phyloP scores from a whole-genome alignment of 2,329 filamentous ascomycete genomes.

The Bipolaris bicolor region DNA sequence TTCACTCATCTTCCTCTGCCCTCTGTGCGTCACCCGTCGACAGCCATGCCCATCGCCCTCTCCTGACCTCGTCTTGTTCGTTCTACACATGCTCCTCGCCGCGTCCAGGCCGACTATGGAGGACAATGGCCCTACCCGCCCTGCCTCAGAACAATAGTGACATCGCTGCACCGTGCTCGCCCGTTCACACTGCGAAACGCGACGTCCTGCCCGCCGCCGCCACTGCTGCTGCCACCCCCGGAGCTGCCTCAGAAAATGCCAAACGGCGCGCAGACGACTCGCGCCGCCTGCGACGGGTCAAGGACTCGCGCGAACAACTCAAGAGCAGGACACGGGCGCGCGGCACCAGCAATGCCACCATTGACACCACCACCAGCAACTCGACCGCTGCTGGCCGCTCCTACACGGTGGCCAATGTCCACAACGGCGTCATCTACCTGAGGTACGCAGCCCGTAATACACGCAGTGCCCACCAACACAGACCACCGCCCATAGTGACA shows the following conservation, averaged over 20 bases:
- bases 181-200: constrained; percentile 32
- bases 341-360: constrained; percentile 42
- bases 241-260: constrained; percentile 27
- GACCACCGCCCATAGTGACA: neutral
- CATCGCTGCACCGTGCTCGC: constrained; percentile 35
- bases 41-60: constrained; percentile 29
- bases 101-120: constrained; percentile 35
- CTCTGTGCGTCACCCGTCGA: constrained; percentile 22
- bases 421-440: constrained; percentile 56
- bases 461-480: neutral
- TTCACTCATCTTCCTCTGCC: constrained; percentile 28
- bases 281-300: constrained; percentile 44
- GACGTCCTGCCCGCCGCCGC: constrained; percentile 29
- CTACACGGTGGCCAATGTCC: constrained; percentile 57
- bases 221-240: too few relatives aligned
- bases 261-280: constrained; percentile 39
- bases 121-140: constrained; percentile 45
- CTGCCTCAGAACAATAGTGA: constrained; percentile 36
- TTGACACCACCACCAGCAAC: constrained; percentile 35
- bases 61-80: constrained; percentile 23
- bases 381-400: constrained; percentile 45
- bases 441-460: constrained; percentile 41
- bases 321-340: constrained; percentile 41
- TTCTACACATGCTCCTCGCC: constrained; percentile 17
- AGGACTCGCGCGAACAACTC: constrained; percentile 48